phyloP scores from a whole-genome alignment of 495 filamentous ascomycete genomes.

The Neurospora africana region DNA sequence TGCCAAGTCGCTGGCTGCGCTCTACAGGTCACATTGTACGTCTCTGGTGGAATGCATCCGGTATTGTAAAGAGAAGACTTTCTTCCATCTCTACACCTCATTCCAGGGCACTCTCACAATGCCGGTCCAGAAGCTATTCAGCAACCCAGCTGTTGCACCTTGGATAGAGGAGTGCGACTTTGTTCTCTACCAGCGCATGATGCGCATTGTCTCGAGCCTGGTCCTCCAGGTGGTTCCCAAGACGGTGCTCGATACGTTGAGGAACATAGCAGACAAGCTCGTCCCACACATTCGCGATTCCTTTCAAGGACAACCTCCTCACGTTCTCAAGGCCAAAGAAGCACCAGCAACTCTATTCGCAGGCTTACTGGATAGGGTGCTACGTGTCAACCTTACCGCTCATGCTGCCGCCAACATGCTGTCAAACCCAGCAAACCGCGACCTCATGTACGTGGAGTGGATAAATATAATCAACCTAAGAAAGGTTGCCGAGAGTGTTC shows the following conservation, averaged over 20 bases:
- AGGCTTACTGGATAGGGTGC: slow-evolving; percentile 67
- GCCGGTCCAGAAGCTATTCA: slow-evolving; percentile 90
- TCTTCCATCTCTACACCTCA: slow-evolving; percentile 88
- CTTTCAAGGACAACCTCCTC: slow-evolving; percentile 68
- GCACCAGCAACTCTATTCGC: slow-evolving; percentile 85
- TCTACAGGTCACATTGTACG: slow-evolving; percentile 90
- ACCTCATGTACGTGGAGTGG: slow-evolving; percentile 93
- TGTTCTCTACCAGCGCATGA: slow-evolving; percentile 92
- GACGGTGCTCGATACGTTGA: slow-evolving; percentile 68
- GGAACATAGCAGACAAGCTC: slow-evolving; percentile 70
- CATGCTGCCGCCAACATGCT: slow-evolving; percentile 74
- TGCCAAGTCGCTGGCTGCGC: slow-evolving; percentile 66
- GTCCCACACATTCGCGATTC: slow-evolving; percentile 66
- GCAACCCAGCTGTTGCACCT: slow-evolving; percentile 65
- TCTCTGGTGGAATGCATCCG: slow-evolving; percentile 90
- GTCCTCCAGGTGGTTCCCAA: slow-evolving; percentile 84
- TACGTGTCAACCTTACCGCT: slow-evolving; percentile 84
- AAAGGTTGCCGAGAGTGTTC: slow-evolving; percentile 52
- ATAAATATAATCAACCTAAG: slow-evolving; percentile 64
- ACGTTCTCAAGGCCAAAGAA: slow-evolving; percentile 77
- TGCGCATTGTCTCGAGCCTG: slow-evolving; percentile 72
- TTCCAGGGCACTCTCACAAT: slow-evolving; percentile 94
- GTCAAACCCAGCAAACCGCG: slow-evolving; percentile 58
- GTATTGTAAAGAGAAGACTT: slow-evolving; percentile 88
- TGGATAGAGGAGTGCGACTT: slow-evolving; percentile 97